Evolutionary conservation across 805 yeast species (phyloP), one percentile per base, ranked within the genome.

Genomic region (Saccharomyces kudriavzevii): DNA sequence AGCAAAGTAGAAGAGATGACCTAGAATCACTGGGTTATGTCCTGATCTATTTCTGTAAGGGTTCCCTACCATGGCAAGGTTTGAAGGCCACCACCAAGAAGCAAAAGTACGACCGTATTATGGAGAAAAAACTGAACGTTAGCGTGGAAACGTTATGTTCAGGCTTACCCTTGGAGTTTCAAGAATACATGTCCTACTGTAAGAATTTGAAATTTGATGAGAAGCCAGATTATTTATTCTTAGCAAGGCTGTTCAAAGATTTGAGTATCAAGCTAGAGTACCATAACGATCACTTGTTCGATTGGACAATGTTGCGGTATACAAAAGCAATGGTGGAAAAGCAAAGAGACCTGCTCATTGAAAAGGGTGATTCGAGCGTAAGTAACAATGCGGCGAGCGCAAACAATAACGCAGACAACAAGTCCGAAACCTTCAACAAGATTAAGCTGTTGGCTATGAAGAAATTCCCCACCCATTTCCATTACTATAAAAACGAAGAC

Each of bases 51-150:
- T 92, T 92, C 69, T 87, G 96, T 72, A 83, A 96, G 56, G 98
- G 99, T 48, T 87, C 96, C 20, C 81, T 92, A 65, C 99, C 99
- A 52, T 92, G 99, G 99, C 99, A 92, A 74, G 99, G 99, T 4
- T 80, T 92, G 65, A 90, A 91, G 73, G 99, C 99, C 45, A 95
- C 92, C 26, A 89, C 97, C n/a, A 92, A 92, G 75, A 88, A 96
- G 74, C 98, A 92, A 72, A 92, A 94, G 74, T 92, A 92, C 72
- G 98, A 92, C 74, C 81, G 97, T 58, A 94, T 92, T 63, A 85
- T 94, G 85, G 98, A 94, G 71, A 89, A 89, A 77, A 92, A 92
- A 72, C 83, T 92, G 83, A 83, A 95, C 49, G 90, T 96, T 11
- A 87, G 95, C 35, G 82, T 92, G 43, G 95, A 89, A 66, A 82